Percentiles rank a stretch among this genome's conserved stretches.
phyloP scores from a whole-genome alignment of 169 alveolate species.

The Cryptosporidium sp. region DNA sequence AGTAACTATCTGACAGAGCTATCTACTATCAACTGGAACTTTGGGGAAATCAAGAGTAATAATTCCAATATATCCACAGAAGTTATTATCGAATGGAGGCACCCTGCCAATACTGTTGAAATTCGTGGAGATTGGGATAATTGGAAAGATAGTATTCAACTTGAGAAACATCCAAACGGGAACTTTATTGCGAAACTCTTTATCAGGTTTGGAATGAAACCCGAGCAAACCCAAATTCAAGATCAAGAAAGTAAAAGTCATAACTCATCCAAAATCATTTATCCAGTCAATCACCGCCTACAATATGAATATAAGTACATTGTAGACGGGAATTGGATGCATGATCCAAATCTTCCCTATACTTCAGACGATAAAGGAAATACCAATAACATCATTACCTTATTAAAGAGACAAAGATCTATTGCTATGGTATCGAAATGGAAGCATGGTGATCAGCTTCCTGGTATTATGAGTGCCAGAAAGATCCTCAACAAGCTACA shows the following conservation, averaged over 20 bases:
- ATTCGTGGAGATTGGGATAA: constrained; percentile 87
- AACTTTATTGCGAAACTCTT: constrained; percentile 31
- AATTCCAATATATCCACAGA: constrained; percentile 48
- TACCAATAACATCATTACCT: constrained; percentile 81
- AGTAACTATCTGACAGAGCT: constrained; percentile 41
- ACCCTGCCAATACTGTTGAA: constrained; percentile 79
- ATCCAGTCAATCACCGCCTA: constrained; percentile 55
- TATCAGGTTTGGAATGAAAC: constrained; percentile 46
- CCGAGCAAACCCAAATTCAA: not conserved
- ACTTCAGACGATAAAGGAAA: constrained; percentile 83
- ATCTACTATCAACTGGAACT: constrained; percentile 31
- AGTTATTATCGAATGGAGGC: constrained; percentile 58
- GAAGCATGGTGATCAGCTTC: constrained; percentile 68
- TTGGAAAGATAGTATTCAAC: constrained; percentile 83
- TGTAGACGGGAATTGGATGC: constrained; percentile 88
- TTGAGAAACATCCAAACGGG: constrained; percentile 77
- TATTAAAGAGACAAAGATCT: constrained; percentile 60
- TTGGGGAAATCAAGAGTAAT: constrained; percentile 6
- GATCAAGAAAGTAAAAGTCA: constrained; percentile 19
- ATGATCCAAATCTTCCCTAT: constrained; percentile 81
- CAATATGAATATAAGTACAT: constrained; percentile 84
- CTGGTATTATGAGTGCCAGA: constrained; percentile 85
- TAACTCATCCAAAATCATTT: constrained; percentile 6
- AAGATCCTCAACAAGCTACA: constrained; percentile 83
- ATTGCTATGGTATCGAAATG: constrained; percentile 62